Percentiles rank a stretch among this genome's conserved stretches.
Conservation (phyloP, 176 grass and related monocot genomes). For the Puya raimondii region DNA sequence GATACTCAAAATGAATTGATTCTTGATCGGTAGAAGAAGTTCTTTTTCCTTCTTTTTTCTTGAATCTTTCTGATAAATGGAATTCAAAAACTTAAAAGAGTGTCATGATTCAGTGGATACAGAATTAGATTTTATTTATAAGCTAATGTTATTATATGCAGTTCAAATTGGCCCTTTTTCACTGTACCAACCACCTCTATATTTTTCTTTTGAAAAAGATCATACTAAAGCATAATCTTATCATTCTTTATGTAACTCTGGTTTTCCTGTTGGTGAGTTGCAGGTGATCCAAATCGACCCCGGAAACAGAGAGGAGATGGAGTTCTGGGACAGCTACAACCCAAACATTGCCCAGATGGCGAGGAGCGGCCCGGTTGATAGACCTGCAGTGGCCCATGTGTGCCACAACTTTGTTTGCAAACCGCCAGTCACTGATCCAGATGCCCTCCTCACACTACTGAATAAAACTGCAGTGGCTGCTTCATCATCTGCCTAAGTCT, state of each 20-base stretch:
- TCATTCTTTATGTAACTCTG: not conserved
- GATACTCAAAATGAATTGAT: no score
- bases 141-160: no score
- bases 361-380: not conserved
- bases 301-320: conserved; percentile 40
- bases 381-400: conserved; percentile 19
- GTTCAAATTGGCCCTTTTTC: no score
- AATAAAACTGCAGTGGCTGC: conserved; percentile 26
- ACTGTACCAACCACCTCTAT: no score
- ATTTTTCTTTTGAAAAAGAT: no score
- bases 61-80: no score
- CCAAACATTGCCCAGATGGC: conserved; percentile 15
- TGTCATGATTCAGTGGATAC: no score
- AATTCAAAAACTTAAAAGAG: no score
- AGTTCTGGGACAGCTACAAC: conserved; percentile 59
- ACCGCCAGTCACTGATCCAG: conserved; percentile 44
- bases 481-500: not conserved
- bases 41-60: no score
- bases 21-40: no score
- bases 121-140: no score
- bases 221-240: no score
- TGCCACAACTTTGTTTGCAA: conserved; percentile 80
- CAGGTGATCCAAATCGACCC: conserved; percentile 74
- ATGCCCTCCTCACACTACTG: conserved; percentile 38
- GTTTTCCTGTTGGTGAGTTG: conserved; percentile 3